Base-by-base conservation (phyloP, 2,329 filamentous ascomycete genomes). In the Ascochyta pisi region DNA sequence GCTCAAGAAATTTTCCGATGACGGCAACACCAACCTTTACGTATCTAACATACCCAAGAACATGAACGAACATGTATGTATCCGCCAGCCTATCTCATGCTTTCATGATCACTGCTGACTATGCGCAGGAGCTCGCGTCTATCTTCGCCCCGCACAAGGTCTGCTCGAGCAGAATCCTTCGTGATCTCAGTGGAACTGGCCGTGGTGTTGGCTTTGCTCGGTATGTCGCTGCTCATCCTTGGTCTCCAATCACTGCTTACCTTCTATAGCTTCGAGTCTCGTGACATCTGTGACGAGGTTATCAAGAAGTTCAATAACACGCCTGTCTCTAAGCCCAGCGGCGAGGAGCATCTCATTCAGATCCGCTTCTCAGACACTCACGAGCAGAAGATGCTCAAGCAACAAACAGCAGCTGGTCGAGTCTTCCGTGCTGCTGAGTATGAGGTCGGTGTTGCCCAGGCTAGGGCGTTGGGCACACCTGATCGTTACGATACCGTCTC, bases 361-460 rank as follows among this genome's bases (percentile, higher is more conserved):
- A 92, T 99, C 66, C 93, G 95, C 63, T 99, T 96, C 75, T 94
- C 96, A 61, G 95, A 99, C 73, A 99, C 95, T 34, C 91, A 95
- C 51, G 90, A 94, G 60, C 95, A 99, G 78, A 99, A 99, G 82
- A 87, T 95, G 73, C 84, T 99, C 66, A 99, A 99, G 84, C 90
- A 95, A 62, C 90, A 97, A 73, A 98, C 94, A 38, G 92, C 95
- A 29, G 92, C 96, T 74, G 91, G 93, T 54, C 92, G 95, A 58
- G 92, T 96, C 71, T 98, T 96, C 79, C 91, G 95, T 57, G 95
- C 94, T 55, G 95, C 95, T 54, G 95, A 98, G 80, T 98, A 98
- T 79, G 80, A 80, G 55, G 73, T 75, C 52, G 76, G 76, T 57
- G 76, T 77, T 57, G 70, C 71, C 47, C 73, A 76, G 56, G 73